phyloP scores from a whole-genome alignment of 31 red algal genomes.

The Asparagopsis taxiformis region DNA sequence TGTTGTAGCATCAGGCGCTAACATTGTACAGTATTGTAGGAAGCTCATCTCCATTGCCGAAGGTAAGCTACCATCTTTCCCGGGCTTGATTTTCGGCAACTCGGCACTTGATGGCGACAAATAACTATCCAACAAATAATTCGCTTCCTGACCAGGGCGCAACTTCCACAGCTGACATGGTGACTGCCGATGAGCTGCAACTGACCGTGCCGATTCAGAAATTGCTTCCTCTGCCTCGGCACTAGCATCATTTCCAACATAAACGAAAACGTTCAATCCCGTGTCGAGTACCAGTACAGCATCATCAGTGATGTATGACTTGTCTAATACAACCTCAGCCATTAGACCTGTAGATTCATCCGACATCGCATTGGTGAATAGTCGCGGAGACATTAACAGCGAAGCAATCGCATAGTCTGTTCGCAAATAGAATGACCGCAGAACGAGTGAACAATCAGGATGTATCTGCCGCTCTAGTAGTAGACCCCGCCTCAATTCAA shows the following conservation, averaged over 20 bases:
- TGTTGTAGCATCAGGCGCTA: slow-evolving; percentile 25
- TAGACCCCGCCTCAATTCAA: slow-evolving; percentile 49
- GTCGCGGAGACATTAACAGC: slow-evolving; percentile 59
- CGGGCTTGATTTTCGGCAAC: neutral
- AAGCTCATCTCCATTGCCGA: slow-evolving; percentile 25
- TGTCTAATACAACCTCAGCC: slow-evolving; percentile 54
- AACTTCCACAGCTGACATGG: slow-evolving; percentile 70
- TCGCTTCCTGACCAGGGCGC: slow-evolving; percentile 40
- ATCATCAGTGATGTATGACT: slow-evolving; percentile 43
- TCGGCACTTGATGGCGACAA: slow-evolving; percentile 14
- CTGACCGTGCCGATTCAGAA: slow-evolving; percentile 52
- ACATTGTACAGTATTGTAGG: slow-evolving; percentile 31
- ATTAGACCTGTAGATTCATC: slow-evolving; percentile 52
- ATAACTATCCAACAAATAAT: slow-evolving; percentile 41
- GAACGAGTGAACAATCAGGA: slow-evolving; percentile 29
- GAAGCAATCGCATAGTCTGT: slow-evolving; percentile 44
- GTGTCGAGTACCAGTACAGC: slow-evolving; percentile 63
- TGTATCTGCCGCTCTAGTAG: slow-evolving; percentile 42
- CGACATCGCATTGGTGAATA: slow-evolving; percentile 54
- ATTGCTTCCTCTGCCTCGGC: slow-evolving; percentile 46
- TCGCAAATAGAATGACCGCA: slow-evolving; percentile 55
- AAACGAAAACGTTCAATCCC: slow-evolving; percentile 65
- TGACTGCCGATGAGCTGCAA: slow-evolving; percentile 38
- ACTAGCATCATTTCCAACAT: slow-evolving; percentile 37
- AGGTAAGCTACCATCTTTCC: neutral